These are phyloP conservation scores for Nicotiana undulata DNA, from an alignment of 257 asterid species.

Conservation along the genomic window DNA sequence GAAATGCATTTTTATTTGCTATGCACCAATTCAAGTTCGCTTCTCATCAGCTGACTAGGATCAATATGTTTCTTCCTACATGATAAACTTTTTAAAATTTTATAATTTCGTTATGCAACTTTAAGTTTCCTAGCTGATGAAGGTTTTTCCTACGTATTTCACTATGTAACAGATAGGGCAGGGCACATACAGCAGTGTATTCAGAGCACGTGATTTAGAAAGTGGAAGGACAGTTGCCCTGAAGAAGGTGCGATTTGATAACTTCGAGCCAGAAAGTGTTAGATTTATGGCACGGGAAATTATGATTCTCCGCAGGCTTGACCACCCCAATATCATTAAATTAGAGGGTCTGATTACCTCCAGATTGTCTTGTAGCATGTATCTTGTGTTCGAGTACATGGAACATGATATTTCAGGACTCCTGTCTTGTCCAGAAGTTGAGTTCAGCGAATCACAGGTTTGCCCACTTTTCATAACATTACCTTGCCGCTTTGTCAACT, in stretches of 20 bases:
- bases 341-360: slow-evolving; percentile 80
- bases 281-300: slow-evolving; percentile 98
- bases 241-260: slow-evolving; percentile 90
- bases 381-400: slow-evolving; percentile 94
- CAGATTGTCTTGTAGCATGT: slow-evolving; percentile 77
- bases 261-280: slow-evolving; percentile 92
- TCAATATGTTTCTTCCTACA: background rate
- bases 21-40: background rate
- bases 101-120: background rate
- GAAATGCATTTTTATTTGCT: background rate
- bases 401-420: slow-evolving; percentile 94
- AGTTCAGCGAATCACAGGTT: slow-evolving; percentile 91
- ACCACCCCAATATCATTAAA: slow-evolving; percentile 85
- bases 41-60: background rate
- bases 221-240: slow-evolving; percentile 70
- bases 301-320: slow-evolving; percentile 71
- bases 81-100: background rate
- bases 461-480: background rate
- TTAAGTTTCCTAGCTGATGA: slow-evolving; percentile 3
- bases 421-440: slow-evolving; percentile 63
- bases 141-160: background rate
- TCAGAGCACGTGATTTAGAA: slow-evolving; percentile 84
- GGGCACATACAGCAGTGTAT: slow-evolving; percentile 93
- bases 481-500: background rate
- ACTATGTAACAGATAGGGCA: slow-evolving; percentile 69